These are phyloP conservation scores for Lactarius hengduanensis DNA, from an alignment of 768 basidiomycete genomes.

Conservation along the genomic window DNA sequence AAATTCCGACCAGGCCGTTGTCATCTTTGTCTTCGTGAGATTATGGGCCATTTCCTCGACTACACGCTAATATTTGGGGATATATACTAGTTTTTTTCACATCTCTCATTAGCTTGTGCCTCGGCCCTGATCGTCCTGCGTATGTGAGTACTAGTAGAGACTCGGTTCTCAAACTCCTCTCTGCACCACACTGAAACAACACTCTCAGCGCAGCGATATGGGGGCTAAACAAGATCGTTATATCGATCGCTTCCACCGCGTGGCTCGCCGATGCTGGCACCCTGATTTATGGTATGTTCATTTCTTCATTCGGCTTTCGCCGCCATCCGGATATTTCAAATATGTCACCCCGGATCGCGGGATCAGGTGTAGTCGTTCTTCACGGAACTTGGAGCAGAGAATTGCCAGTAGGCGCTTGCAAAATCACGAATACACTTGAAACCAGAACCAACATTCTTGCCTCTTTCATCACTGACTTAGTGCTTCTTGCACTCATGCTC, in stretches of 20 bases:
- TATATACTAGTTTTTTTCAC: conserved; percentile 3
- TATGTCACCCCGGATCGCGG: not conserved
- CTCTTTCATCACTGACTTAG: conserved; percentile 1
- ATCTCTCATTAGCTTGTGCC: conserved; percentile 6
- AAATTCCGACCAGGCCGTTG: not conserved
- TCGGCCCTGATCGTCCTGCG: conserved; percentile 19
- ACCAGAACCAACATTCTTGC: conserved; percentile 1
- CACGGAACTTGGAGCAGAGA: not conserved
- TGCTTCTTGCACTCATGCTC: conserved; percentile 10
- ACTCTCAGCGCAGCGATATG: conserved; percentile 13
- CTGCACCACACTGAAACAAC: not conserved
- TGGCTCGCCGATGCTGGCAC: not conserved
- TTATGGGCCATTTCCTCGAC: no score
- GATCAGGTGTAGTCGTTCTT: not conserved
- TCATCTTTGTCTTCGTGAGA: not conserved
- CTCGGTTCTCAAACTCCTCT: not conserved
- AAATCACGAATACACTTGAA: not conserved
- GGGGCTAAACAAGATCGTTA: conserved; percentile 2
- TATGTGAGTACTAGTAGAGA: conserved; percentile 12
- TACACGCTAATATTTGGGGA: not conserved
- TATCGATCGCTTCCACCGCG: not conserved
- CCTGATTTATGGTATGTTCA: not conserved
- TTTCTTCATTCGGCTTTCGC: not conserved
- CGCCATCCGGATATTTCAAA: not conserved
- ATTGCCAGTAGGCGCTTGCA: not conserved